phyloP scores from a whole-genome alignment of 2,329 filamentous ascomycete genomes.

The Zasmidium citrigriseum region DNA sequence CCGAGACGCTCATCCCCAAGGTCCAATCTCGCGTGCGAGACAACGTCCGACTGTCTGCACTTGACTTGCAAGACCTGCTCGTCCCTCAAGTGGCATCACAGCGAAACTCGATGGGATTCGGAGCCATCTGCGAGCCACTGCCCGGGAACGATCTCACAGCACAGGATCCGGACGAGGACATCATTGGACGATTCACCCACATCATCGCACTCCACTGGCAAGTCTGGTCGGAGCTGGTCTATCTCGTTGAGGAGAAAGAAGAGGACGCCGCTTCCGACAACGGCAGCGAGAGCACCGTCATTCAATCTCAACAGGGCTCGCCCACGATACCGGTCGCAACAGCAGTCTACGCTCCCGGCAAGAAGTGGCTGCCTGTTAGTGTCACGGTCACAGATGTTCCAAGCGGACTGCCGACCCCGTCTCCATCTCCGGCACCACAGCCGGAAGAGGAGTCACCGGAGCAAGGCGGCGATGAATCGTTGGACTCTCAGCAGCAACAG shows the following conservation, averaged over 20 bases:
- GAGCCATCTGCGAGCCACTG: slow-evolving; percentile 29
- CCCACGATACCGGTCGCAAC: slow-evolving; percentile 32
- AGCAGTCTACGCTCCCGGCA: slow-evolving; percentile 31
- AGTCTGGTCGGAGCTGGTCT: slow-evolving; percentile 78
- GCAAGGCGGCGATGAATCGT: slow-evolving; percentile 1
- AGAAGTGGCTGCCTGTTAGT: slow-evolving; percentile 32
- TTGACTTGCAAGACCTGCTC: slow-evolving; percentile 48
- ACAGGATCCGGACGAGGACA: slow-evolving; percentile 49
- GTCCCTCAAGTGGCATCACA: slow-evolving; percentile 25
- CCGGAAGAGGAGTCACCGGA: slow-evolving; percentile 5
- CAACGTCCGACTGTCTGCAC: slow-evolving; percentile 40
- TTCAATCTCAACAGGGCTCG: slow-evolving; percentile 18
- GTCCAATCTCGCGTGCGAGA: slow-evolving; percentile 36
- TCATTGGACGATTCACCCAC: slow-evolving; percentile 78
- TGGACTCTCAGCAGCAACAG: slow-evolving; percentile 7
- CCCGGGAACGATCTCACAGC: slow-evolving; percentile 8
- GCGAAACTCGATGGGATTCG: slow-evolving; percentile 25
- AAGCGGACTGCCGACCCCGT: slow-evolving; percentile 25
- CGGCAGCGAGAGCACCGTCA: slow-evolving; percentile 21
- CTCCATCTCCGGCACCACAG: slow-evolving; percentile 14
- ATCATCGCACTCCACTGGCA: slow-evolving; percentile 86
- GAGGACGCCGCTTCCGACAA: slow-evolving; percentile 24
- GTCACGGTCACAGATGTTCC: slow-evolving; percentile 31
- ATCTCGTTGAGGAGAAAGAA: slow-evolving; percentile 41
- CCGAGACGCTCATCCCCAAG: slow-evolving; percentile 37